phyloP scores from a whole-genome alignment of 2,329 filamentous ascomycete species.

The Aspergillus fructus region DNA sequence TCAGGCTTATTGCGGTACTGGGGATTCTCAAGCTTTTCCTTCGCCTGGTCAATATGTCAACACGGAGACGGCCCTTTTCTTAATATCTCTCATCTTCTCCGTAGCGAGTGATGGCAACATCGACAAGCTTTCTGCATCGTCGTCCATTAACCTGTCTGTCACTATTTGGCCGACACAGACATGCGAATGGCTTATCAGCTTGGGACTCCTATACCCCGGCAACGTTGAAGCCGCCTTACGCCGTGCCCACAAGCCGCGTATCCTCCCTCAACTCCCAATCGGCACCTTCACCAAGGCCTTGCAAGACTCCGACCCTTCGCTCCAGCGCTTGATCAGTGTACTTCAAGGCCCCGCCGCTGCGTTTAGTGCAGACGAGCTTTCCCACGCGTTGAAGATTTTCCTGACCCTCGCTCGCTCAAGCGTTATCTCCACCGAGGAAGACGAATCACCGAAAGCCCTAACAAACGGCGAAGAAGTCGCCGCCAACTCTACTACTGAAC shows the following conservation, averaged over 20 bases:
- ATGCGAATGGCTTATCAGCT: constrained; percentile 42
- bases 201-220: constrained; percentile 38
- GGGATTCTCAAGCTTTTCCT: constrained; percentile 24
- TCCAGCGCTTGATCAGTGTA: constrained; percentile 37
- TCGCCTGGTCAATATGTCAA: constrained; percentile 31
- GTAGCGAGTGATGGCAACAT: constrained; percentile 21
- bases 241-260: constrained; percentile 31
- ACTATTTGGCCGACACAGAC: constrained; percentile 38
- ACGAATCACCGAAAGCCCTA: constrained; percentile 30
- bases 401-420: constrained; percentile 39
- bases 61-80: constrained; percentile 35
- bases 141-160: constrained; percentile 30
- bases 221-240: constrained; percentile 43
- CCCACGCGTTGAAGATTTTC: constrained; percentile 39
- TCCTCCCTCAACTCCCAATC: constrained; percentile 37
- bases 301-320: constrained; percentile 38
- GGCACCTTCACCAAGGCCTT: constrained; percentile 42
- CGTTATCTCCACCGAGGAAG: constrained; percentile 26
- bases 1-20: constrained; percentile 27
- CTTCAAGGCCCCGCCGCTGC: constrained; percentile 36
- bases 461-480: constrained; percentile 26
- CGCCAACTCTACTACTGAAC: background rate
- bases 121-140: constrained; percentile 26
- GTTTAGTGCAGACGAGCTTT: constrained; percentile 40
- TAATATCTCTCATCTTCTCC: constrained; percentile 42